Percentiles rank a stretch among this genome's conserved stretches.
Evolutionary conservation across 306 rosid species (phyloP).

Genomic region (Rosa chinensis): DNA sequence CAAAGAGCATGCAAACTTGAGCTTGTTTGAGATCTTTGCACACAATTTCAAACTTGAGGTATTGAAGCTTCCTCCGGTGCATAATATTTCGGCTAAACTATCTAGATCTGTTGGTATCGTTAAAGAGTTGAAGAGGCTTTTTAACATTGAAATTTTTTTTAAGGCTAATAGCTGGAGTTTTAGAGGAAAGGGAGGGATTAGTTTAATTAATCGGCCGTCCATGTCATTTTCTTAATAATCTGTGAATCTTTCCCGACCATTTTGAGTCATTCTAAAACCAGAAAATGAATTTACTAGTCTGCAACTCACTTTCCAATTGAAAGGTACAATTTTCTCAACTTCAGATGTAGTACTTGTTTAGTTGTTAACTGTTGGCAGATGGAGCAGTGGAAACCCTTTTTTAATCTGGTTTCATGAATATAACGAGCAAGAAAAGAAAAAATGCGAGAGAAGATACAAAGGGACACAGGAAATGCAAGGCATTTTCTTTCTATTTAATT

Average conservation of each 20-base stretch:
- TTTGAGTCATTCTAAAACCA: background rate
- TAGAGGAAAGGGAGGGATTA: background rate
- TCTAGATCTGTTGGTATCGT: too few relatives aligned
- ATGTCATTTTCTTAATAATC: background rate
- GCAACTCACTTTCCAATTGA: background rate
- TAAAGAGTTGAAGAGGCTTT: too few relatives aligned
- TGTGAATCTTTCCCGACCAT: constrained; percentile 8
- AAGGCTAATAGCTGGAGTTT: background rate
- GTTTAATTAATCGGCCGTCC: background rate
- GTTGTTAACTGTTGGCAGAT: background rate
- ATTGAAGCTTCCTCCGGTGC: too few relatives aligned
- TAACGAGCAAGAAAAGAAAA: background rate
- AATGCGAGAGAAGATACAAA: background rate
- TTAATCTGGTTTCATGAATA: background rate
- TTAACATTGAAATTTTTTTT: background rate
- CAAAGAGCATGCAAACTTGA: too few relatives aligned
- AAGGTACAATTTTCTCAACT: background rate
- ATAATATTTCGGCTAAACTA: too few relatives aligned
- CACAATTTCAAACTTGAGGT: too few relatives aligned
- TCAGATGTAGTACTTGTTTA: background rate
- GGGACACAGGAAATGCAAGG: constrained; percentile 10
- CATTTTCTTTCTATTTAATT: constrained; percentile 18
- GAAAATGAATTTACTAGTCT: background rate
- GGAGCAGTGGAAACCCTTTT: background rate
- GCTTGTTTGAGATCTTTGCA: too few relatives aligned